Percentiles rank a stretch among this genome's conserved stretches.
phyloP scores from a whole-genome alignment of 495 filamentous ascomycete genomes.

The Daldinia decipiens region DNA sequence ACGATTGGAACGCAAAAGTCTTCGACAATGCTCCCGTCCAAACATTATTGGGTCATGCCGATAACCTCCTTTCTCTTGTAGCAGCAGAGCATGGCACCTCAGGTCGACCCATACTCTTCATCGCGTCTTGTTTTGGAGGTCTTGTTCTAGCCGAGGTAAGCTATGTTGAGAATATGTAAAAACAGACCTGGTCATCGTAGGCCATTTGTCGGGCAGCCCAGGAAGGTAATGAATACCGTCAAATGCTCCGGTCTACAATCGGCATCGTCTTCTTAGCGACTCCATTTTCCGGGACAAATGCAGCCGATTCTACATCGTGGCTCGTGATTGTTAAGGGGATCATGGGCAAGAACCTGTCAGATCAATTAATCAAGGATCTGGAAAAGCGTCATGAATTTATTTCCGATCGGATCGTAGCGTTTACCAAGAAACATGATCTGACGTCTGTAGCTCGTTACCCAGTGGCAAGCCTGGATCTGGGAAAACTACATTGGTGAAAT shows the following conservation, averaged over 20 bases:
- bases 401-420: conserved; percentile 2
- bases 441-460: conserved; percentile 33
- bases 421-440: conserved; percentile 16
- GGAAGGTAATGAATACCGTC: conserved; percentile 28
- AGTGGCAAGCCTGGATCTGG: background rate
- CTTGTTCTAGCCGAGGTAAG: conserved; percentile 35
- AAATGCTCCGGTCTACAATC: conserved; percentile 29
- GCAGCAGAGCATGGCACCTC: background rate
- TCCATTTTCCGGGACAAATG: conserved; percentile 34
- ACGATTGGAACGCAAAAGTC: conserved; percentile 43
- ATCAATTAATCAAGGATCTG: conserved; percentile 18
- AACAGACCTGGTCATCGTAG: conserved; percentile 6
- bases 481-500: background rate
- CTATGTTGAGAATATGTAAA: background rate
- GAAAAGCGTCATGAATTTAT: conserved; percentile 6
- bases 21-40: conserved; percentile 29
- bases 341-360: conserved; percentile 11
- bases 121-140: conserved; percentile 39
- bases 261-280: conserved; percentile 41
- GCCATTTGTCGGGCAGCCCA: conserved; percentile 38
- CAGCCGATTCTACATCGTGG: conserved; percentile 14
- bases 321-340: conserved; percentile 6
- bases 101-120: conserved; percentile 40
- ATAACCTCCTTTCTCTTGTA: conserved; percentile 5
- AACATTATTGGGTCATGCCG: conserved; percentile 29